A percentile compares a stretch with the other conserved stretches of the same genome.
Conservation (phyloP, 345 rosid genomes). For the Salix brachista region DNA sequence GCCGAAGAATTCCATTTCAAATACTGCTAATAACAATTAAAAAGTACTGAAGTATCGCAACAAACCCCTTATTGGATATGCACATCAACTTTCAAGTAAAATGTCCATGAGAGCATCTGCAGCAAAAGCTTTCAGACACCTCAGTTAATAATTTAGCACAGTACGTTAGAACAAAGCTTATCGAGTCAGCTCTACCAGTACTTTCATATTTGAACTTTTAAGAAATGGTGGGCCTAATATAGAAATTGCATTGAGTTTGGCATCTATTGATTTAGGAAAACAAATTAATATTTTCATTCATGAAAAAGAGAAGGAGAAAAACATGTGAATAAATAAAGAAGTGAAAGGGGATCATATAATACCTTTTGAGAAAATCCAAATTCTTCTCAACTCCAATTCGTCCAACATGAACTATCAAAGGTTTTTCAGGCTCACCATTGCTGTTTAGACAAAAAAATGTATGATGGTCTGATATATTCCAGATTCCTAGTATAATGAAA, state of each 20-base stretch:
- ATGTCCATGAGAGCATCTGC: not conserved
- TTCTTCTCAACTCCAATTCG: slow-evolving; percentile 96
- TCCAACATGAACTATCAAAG: slow-evolving; percentile 88
- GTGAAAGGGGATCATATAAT: not conserved
- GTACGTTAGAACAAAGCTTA: not conserved
- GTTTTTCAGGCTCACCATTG: slow-evolving; percentile 85
- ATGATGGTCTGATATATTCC: slow-evolving; percentile 14
- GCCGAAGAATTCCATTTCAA: not conserved
- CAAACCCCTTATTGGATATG: not conserved
- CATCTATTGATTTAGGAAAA: not conserved
- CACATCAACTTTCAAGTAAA: not conserved
- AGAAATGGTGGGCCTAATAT: not conserved
- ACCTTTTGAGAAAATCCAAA: slow-evolving; percentile 92
- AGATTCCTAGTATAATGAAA: not conserved
- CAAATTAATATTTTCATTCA: not conserved
- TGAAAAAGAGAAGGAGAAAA: not conserved
- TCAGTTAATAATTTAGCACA: not conserved
- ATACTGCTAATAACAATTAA: not conserved
- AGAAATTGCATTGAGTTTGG: not conserved
- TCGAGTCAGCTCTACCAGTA: not conserved
- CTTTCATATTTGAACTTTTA: not conserved
- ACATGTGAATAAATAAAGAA: not conserved
- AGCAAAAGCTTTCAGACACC: not conserved
- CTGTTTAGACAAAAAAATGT: slow-evolving; percentile 38
- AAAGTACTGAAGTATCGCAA: not conserved